Conservation (phyloP, 495 filamentous ascomycete genomes). For the Hypoxylon trugodes region DNA sequence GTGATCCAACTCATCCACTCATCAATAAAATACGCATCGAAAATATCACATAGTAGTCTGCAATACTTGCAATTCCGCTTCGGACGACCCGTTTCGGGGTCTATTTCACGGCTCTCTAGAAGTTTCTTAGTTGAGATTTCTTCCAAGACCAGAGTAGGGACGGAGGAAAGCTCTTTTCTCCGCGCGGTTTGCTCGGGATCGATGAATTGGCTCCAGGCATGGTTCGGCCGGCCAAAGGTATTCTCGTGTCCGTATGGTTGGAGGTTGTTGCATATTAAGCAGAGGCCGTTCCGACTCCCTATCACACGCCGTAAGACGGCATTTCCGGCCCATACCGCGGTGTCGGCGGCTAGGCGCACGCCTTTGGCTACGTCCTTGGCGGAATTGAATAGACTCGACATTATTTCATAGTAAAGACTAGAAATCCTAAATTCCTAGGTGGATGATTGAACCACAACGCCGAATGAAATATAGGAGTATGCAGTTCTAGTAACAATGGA, state of each 20-base stretch:
- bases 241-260: conserved; percentile 17
- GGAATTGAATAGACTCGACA: conserved; percentile 12
- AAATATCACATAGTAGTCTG: conserved; percentile 24
- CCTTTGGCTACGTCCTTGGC: conserved; percentile 16
- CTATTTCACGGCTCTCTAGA: conserved; percentile 20
- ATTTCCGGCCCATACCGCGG: conserved; percentile 11
- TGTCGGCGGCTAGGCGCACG: conserved; percentile 18
- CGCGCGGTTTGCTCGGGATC: conserved; percentile 8
- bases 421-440: no score
- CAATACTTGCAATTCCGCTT: conserved; percentile 32
- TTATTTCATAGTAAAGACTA: no score
- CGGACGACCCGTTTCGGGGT: conserved; percentile 15
- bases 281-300: conserved; percentile 10
- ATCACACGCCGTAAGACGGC: conserved; percentile 8
- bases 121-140: conserved; percentile 23
- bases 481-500: no score
- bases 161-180: conserved; percentile 13
- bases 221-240: conserved; percentile 4
- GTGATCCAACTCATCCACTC: conserved; percentile 32
- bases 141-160: conserved; percentile 20
- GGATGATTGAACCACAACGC: no score
- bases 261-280: conserved; percentile 24
- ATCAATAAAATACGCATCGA: conserved; percentile 28
- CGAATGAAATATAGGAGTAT: background rate
- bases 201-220: conserved; percentile 9